Conservation (phyloP, 225 moss, liverwort and hornwort species). For the Rhytidiadelphus loreus region DNA sequence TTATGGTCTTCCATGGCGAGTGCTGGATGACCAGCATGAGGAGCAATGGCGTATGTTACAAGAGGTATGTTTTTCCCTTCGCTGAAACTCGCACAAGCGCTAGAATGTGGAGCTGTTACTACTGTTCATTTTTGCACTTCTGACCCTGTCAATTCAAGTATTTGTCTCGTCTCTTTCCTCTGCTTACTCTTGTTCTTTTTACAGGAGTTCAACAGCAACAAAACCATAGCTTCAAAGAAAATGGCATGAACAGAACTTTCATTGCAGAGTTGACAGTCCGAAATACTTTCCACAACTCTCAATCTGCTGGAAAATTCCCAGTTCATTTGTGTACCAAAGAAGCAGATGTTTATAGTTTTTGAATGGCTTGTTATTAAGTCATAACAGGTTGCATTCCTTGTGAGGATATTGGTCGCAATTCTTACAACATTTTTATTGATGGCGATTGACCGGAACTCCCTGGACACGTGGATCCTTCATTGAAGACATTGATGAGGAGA, state of each 20-base stretch:
- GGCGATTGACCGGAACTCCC: not conserved
- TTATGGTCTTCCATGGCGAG: constrained; percentile 27
- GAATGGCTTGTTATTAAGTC: not conserved
- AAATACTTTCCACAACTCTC: not conserved
- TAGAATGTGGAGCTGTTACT: not conserved
- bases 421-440: not conserved
- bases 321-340: not conserved
- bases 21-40: constrained; percentile 32
- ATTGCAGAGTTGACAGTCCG: not conserved
- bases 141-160: not conserved
- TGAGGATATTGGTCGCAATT: not conserved
- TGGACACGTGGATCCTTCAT: not conserved
- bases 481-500: not conserved
- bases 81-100: not conserved
- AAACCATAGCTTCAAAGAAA: not conserved
- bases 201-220: not conserved
- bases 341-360: not conserved
- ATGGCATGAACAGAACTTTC: not conserved
- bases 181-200: not conserved
- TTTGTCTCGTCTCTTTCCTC: not conserved
- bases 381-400: not conserved
- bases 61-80: not conserved
- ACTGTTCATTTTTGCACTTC: not conserved
- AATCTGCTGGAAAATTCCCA: not conserved
- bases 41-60: constrained; percentile 29